These are phyloP conservation scores for Triticum turgidum DNA, from an alignment of 176 grass and related monocot genomes.

Conservation along the genomic window DNA sequence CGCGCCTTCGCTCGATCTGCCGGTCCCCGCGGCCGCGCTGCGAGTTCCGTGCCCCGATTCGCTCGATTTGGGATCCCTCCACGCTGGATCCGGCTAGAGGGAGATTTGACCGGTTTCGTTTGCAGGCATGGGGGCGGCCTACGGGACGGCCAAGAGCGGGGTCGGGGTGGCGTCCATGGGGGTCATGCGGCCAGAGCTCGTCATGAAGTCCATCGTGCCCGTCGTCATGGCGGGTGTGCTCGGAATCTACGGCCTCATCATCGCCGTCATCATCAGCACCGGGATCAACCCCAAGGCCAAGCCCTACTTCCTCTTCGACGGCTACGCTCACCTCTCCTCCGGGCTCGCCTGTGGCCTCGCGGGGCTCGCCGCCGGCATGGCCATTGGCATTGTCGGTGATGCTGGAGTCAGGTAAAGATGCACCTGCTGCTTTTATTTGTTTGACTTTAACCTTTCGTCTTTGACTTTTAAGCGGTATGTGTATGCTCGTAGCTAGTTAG, in stretches of 20 bases:
- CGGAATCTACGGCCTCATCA: slow-evolving; percentile 94
- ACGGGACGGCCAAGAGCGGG: slow-evolving; percentile 98
- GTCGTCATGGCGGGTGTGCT: slow-evolving; percentile 99
- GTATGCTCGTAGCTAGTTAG: background rate
- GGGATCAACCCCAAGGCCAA: slow-evolving; percentile 99
- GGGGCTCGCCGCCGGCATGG: slow-evolving; percentile 90
- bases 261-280: slow-evolving; percentile 94
- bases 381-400: slow-evolving; percentile 96
- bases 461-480: background rate
- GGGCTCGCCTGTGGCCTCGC: slow-evolving; percentile 89
- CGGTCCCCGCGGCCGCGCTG: background rate
- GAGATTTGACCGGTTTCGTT: background rate
- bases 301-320: slow-evolving; percentile 94
- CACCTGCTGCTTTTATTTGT: background rate
- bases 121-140: slow-evolving; percentile 95
- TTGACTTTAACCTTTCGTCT: background rate
- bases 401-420: slow-evolving; percentile 82
- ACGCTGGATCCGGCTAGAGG: background rate
- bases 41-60: background rate
- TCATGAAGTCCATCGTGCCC: slow-evolving; percentile 99
- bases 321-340: slow-evolving; percentile 87
- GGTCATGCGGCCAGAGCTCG: slow-evolving; percentile 97
- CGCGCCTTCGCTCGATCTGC: slow-evolving; percentile 21
- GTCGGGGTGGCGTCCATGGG: slow-evolving; percentile 99
- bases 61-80: background rate